phyloP scores from a whole-genome alignment of 306 rosid species.

The Ammopiptanthus mongolicus region DNA sequence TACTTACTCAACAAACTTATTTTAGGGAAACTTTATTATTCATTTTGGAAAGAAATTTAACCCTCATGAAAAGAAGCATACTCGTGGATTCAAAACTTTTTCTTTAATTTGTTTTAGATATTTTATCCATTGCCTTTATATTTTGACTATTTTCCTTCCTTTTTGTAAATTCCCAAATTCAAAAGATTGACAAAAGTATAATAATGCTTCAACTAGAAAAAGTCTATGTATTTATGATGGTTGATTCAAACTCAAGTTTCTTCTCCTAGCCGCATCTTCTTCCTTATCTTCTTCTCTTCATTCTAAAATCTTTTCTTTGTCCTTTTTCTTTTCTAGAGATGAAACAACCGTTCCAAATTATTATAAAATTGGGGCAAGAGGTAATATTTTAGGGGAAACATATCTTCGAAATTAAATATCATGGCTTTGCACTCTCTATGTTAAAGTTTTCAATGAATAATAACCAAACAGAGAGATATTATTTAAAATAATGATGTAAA shows the following conservation, averaged over 20 bases:
- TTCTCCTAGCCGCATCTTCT: not conserved
- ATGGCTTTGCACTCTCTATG: not conserved
- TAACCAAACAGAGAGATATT: not conserved
- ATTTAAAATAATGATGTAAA: not conserved
- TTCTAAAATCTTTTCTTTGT: not conserved
- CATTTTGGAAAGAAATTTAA: not conserved
- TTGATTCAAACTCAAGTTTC: conserved; percentile 7
- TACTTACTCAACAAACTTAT: no score
- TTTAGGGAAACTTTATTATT: no score
- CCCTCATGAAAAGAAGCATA: not conserved
- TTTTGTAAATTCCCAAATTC: not conserved
- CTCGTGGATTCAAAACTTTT: not conserved
- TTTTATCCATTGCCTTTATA: not conserved
- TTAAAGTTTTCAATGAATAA: not conserved
- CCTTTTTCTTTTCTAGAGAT: not conserved
- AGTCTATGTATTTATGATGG: not conserved
- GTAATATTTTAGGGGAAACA: not conserved
- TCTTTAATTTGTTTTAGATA: not conserved
- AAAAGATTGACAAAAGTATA: not conserved
- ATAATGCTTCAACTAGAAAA: not conserved
- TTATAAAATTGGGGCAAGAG: not conserved
- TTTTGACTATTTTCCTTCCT: no score
- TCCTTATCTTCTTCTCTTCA: not conserved
- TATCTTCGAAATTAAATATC: not conserved
- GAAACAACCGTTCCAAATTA: not conserved